Base-by-base conservation (phyloP, 768 basidiomycete genomes). In the Daedaleopsis nitida region DNA sequence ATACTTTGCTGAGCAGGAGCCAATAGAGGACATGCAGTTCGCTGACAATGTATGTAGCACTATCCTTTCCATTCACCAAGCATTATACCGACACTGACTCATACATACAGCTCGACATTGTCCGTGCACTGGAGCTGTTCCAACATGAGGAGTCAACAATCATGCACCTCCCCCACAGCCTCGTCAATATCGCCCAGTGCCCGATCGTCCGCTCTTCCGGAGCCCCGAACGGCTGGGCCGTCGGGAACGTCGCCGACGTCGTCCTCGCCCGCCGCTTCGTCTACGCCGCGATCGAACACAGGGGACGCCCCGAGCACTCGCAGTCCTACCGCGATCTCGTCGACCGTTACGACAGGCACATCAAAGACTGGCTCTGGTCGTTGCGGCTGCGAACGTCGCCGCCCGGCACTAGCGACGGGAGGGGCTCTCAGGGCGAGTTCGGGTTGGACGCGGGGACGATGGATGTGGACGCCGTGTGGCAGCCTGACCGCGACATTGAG, bases 211-310 rank as follows among this genome's bases (percentile, higher is more conserved):
- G 66, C 54, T 56, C 52, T 21, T 16, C 61, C 0, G 58, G 56
- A 6, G 57, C 52, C 3, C 27, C 38, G 0, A 16, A 24, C 21
- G 62, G 62, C 16, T 65, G 62, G 57, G 62, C 66, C 7, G 55
- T 61, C 42, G 66, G 66, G 17, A 68, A 68, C 50, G 66, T 65
- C 53, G 24, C 53, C 12, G 66, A 68, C 56, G 66, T 65, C 39
- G 62, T 57, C 47, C 59, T 65, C 52, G 66, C 66, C 0, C 66
- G 66, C 21, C 58, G 64, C 16, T 37, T 63, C 52, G 57, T 68
- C 14, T 65, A 68, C 54, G 62, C 58, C 32, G 66, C 66, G 1
- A 42, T 68, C 48, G 62, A 62, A 42, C 53, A 63, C 42, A 9
- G 6, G 5, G 65, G 59, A 23, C n/a, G 19, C 13, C 53, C 57